These are phyloP conservation scores for Pichia rugopelliculosa DNA, from an alignment of 805 yeast genomes.

Conservation along the genomic window DNA sequence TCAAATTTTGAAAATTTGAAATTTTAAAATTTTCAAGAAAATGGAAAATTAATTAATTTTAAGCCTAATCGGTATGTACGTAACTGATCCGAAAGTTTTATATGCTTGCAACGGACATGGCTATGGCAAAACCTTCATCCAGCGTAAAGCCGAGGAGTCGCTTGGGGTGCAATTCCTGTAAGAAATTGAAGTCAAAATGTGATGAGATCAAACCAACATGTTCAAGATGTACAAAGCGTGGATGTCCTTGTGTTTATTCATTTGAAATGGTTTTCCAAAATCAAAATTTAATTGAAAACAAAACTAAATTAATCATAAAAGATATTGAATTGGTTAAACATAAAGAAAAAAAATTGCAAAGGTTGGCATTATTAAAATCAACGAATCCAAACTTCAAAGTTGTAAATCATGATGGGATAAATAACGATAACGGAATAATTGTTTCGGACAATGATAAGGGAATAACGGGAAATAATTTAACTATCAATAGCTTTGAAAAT, in stretches of 20 bases:
- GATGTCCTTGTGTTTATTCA: conserved; percentile 2
- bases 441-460: not conserved
- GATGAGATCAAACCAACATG: conserved; percentile 19
- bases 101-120: not conserved
- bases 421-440: not conserved
- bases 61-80: too few species aligned
- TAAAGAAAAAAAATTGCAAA: not conserved
- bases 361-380: not conserved
- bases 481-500: not conserved
- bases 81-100: too few species aligned
- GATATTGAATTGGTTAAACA: not conserved
- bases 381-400: not conserved
- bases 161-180: conserved; percentile 11
- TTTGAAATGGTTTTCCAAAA: conserved; percentile 8
- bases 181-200: conserved; percentile 19
- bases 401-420: not conserved
- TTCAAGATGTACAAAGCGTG: conserved; percentile 10
- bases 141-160: conserved; percentile 5
- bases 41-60: too few species aligned
- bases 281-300: not conserved
- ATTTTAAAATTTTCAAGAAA: too few species aligned
- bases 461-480: not conserved
- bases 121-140: not conserved
- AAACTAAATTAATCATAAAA: not conserved
- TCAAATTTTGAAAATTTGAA: too few species aligned